Base-by-base conservation (phyloP, 2,329 filamentous ascomycete genomes). In the Rutstroemia sp. region DNA sequence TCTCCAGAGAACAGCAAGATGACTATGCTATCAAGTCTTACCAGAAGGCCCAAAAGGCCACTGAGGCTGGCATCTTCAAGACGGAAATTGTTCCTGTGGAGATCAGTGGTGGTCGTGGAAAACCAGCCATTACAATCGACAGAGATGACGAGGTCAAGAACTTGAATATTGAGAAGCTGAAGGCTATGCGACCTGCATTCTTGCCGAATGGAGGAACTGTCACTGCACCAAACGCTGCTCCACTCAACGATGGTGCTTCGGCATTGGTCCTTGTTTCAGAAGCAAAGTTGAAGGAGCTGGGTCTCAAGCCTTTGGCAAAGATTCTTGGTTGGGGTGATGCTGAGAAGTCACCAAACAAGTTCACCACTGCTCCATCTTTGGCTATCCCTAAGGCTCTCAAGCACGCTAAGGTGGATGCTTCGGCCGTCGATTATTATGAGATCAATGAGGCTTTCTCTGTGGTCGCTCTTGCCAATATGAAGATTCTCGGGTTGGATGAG, bases 381-480 rank as follows among this genome's bases (percentile, higher is more conserved):
- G 94, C 94, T 63, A 95, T 99, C 67, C 94, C 94, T 72, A 99
- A 97, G 80, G 94, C 94, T 58, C 83, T 99, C 70, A 91, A 92
- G 80, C 92, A 99, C 75, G 94, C 94, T 60, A 88, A 89, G 61
- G 76, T 99, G 61, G 81, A 83, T 57, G 80, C 85, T 65, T 83
- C 86, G 62, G 80, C 89, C 58, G 80, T 99, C 58, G 92, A 97
- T 69, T 94, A 85, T 66, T 99, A 94, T 73, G 94, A 99, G 80
- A 96, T 99, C 80, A 99, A 99, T 79, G 94, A 99, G 79, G 94
- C 94, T 44, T 99, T 99, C 79, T 94, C 89, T 61, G 94, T 96
- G 50, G 94, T 99, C 62, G 90, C 94, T 41, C 81, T 99, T 52
- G 92, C 94, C 64, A 99, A 99, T 79, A 85, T 96, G 77, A 96